These are phyloP conservation scores for Pseudogymnoascus sp. DNA, from an alignment of 2,329 filamentous ascomycete species.

Conservation along the genomic window DNA sequence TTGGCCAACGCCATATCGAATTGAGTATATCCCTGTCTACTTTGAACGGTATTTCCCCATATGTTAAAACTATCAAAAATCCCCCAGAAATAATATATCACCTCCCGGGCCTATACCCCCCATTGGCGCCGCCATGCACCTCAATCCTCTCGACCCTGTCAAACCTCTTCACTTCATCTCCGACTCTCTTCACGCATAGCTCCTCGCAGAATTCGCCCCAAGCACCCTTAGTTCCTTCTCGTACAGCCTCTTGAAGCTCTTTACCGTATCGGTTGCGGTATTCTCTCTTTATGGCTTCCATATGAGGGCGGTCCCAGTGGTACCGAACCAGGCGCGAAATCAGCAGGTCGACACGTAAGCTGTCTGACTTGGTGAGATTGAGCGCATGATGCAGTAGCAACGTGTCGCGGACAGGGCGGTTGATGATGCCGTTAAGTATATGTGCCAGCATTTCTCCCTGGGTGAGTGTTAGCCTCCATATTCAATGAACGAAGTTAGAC, in stretches of 20 bases:
- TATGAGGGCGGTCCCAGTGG: slow-evolving; percentile 84
- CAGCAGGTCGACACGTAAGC: slow-evolving; percentile 72
- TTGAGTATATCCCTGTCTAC: not conserved
- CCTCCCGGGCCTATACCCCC: not conserved
- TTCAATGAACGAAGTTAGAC: not conserved
- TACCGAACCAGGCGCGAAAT: slow-evolving; percentile 80
- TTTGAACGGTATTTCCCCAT: not conserved
- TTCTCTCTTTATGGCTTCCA: slow-evolving; percentile 69
- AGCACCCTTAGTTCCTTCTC: slow-evolving; percentile 66
- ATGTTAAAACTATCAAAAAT: not conserved
- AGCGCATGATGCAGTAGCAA: slow-evolving; percentile 87
- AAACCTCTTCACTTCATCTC: slow-evolving; percentile 48
- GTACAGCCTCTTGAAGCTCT: slow-evolving; percentile 69
- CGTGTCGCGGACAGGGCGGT: slow-evolving; percentile 86
- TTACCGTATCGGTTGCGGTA: slow-evolving; percentile 70
- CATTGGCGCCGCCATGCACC: not conserved
- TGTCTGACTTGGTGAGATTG: slow-evolving; percentile 55
- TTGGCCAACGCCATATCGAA: not conserved
- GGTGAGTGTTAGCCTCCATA: not conserved
- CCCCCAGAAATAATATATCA: not conserved
- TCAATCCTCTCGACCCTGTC: slow-evolving; percentile 23
- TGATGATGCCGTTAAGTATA: slow-evolving; percentile 93
- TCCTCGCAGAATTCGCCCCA: slow-evolving; percentile 70
- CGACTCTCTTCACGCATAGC: slow-evolving; percentile 55
- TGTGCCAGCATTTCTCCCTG: slow-evolving; percentile 92